Base-by-base conservation (phyloP, 192 early-diverging fungal genomes). In the Backusella mclennaniae region DNA sequence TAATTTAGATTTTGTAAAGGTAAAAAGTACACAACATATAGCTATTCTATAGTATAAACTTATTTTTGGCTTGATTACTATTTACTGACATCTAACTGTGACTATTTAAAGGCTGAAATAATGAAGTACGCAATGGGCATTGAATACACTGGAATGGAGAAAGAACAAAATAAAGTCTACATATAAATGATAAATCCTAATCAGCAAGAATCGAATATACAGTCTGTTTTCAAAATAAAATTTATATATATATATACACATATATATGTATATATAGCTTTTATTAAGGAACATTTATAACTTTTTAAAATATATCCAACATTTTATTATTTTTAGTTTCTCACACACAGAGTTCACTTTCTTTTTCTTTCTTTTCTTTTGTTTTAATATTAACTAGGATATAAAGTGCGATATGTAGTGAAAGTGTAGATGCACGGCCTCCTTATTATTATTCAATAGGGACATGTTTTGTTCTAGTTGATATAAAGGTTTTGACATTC, bases 1-100 rank as follows among this genome's bases (percentile, higher is more conserved):
- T 82, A 74, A 76, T n/a, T 69, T 92, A 42, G 87, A 88, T 2
- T 81, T 82, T 3, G 76, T 93, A 75, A 98, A 98, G 85, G 84
- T 84, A 83, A 63, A 69, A 66, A 26, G 31, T 19, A 17, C 53
- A 63, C 39, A 35, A 69, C 19, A 35, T 36, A 23, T 36, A 26
- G 8, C n/a, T 36, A 69, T 39, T 71, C 21, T 14, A 44, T 44
- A 33, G 33, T 33, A 33, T 3, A 33, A 3, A 33, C 33, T 15
- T 44, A 3, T 44, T 15, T 39, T 2, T 0, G 0, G 38, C 11
- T 39, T 42, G 35, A 66, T 35, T 44, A 44, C 46, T n/a, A 49
- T 7, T 6, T 17, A 49, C 19, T 49, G n/a, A 49, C 19, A n/a
- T 49, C 6, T n/a, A n/a, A 4, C 6, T 38, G 38, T 29, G 26